A percentile compares a stretch with the other conserved stretches of the same genome.
Evolutionary conservation across 2,329 filamentous ascomycete species (phyloP).

Genomic region (Talaromyces amestolkiae): DNA sequence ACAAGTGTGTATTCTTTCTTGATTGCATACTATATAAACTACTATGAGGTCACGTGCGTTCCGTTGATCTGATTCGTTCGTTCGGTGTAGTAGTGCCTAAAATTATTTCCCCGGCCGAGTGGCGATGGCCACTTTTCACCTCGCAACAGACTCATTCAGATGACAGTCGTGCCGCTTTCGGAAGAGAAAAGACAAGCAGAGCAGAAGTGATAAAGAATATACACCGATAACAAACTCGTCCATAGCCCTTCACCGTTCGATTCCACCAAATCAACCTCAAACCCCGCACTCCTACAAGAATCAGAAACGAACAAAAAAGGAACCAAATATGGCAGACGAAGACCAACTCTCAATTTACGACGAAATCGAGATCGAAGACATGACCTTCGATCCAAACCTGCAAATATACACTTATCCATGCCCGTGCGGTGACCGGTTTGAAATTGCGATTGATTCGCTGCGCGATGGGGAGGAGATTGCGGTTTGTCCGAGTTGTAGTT

Average conservation of each 20-base stretch:
- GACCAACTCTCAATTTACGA: slow-evolving; percentile 76
- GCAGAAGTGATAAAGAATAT: neutral
- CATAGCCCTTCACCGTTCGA: neutral
- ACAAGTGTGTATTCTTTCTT: neutral
- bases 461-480: slow-evolving; percentile 88
- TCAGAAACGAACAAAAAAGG: neutral
- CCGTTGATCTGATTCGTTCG: neutral
- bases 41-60: neutral
- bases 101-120: slow-evolving; percentile 4
- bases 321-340: slow-evolving; percentile 57
- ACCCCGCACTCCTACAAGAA: neutral
- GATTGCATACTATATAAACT: neutral
- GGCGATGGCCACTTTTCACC: neutral
- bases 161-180: neutral
- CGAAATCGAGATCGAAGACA: slow-evolving; percentile 98
- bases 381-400: slow-evolving; percentile 79
- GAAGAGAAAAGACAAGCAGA: neutral
- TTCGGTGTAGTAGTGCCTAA: neutral
- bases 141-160: neutral
- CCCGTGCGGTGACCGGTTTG: slow-evolving; percentile 94
- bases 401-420: slow-evolving; percentile 96
- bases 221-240: neutral
- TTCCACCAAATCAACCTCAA: neutral
- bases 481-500: slow-evolving; percentile 94
- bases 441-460: slow-evolving; percentile 81